Evolutionary conservation across 2,329 filamentous ascomycete genomes (phyloP), one percentile per base, ranked within the genome.

Genomic region (Neurospora sp.): DNA sequence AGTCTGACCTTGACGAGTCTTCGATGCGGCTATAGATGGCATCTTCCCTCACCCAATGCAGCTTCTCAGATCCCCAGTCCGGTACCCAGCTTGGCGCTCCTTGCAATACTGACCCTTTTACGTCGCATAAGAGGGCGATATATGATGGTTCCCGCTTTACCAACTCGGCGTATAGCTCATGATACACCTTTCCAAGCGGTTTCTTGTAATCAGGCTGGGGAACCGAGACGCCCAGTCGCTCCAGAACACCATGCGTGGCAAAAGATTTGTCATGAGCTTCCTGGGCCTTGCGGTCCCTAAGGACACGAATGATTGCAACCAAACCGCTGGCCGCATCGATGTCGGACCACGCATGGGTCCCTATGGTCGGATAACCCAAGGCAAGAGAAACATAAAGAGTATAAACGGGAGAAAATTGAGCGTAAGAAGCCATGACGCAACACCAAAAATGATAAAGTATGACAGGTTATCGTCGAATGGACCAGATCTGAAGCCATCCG

Each of bases 381-480:
- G 46, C 23, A 57, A 57, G 6, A 17, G 2, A 17, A 8, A 57
- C 3, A 6, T 57, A 33, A n/a, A n/a, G 2, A 8, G 0, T 1
- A 17, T 4, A 0, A 57, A 57, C 8, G 46, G 46, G 3, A 5
- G 0, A 1, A 17, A 4, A 33, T 33, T 57, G 52, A 12, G 2
- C 1, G 2, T 3, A 28, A 52, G 0, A 52, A 52, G n/a, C 2
- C 1, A 5, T 3, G 19, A 3, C 6, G 43, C 4, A 23, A 57
- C 3, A 6, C 1, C 6, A 12, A 3, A 57, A 15, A 10, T 57
- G 4, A 23, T 1, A 23, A 12, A 52, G 2, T 23, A 28, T 15
- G 12, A 1, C 46, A 0, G 10, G 0, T 23, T 12, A 1, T 19
- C 41, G 43, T 12, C 11, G n/a, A 0, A 2, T 23, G 4, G 10